A percentile compares a stretch with the other conserved stretches of the same genome.
Conservation (phyloP, 257 asterid species). For the Petunia secreta region DNA sequence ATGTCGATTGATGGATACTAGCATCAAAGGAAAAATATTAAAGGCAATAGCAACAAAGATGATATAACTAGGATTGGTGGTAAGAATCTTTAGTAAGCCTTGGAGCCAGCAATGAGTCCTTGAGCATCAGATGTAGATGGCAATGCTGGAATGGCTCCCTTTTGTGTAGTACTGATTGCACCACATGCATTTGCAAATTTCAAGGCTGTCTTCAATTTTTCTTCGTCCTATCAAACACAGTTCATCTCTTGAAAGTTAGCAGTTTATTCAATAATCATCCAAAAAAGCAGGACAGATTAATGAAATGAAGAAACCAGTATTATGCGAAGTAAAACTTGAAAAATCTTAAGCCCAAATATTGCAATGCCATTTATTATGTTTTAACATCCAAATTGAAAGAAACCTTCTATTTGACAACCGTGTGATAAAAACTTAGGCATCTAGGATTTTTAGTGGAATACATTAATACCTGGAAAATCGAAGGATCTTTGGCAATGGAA, state of each 20-base stretch:
- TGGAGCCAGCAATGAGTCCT: conserved; percentile 34
- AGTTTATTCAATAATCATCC: not conserved
- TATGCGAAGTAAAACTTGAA: not conserved
- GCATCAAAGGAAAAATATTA: not conserved
- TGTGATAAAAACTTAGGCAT: no score
- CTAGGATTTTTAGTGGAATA: not conserved
- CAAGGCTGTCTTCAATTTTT: conserved; percentile 38
- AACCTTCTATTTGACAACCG: no score
- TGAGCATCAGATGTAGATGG: conserved; percentile 46
- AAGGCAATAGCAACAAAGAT: not conserved
- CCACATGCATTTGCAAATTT: conserved; percentile 55
- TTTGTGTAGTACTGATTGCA: conserved; percentile 51
- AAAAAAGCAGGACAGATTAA: not conserved
- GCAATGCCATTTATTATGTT: no score
- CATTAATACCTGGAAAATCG: conserved; percentile 36
- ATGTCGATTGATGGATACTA: not conserved
- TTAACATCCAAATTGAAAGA: not conserved
- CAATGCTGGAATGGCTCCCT: conserved; percentile 58
- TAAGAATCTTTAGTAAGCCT: conserved; percentile 25
- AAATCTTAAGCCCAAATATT: not conserved
- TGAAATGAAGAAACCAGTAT: not conserved
- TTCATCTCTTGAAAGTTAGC: not conserved
- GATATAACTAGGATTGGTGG: not conserved
- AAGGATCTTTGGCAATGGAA: conserved; percentile 39
- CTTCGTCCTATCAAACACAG: conserved; percentile 36